These are phyloP conservation scores for Fragaria vesca DNA, from an alignment of 306 rosid species.

Conservation along the genomic window DNA sequence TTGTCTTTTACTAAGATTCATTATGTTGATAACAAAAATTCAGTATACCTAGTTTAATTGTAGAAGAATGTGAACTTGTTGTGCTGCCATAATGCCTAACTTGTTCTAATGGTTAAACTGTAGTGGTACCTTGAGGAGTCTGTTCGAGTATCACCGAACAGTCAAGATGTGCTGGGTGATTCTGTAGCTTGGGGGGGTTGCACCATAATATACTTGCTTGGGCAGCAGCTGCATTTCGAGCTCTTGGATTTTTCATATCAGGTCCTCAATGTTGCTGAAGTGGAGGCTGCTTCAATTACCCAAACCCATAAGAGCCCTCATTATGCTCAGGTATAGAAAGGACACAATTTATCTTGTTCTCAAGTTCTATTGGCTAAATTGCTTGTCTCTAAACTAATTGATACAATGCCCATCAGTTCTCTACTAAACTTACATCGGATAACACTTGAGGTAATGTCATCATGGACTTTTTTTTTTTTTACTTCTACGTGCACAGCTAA, in stretches of 20 bases:
- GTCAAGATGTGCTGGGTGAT: slow-evolving; percentile 82
- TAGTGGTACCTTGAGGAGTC: slow-evolving; percentile 91
- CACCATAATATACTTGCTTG: slow-evolving; percentile 92
- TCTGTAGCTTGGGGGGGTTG: slow-evolving; percentile 99
- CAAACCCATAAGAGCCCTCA: slow-evolving; percentile 64
- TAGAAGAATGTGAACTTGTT: slow-evolving; percentile 17
- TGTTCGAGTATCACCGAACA: slow-evolving; percentile 57
- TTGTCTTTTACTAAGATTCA: neutral
- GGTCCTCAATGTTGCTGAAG: slow-evolving; percentile 91
- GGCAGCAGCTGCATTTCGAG: slow-evolving; percentile 96
- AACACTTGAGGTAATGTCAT: neutral
- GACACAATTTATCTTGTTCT: neutral
- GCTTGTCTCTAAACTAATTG: neutral
- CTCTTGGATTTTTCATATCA: slow-evolving; percentile 96
- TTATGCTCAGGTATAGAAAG: slow-evolving; percentile 57
- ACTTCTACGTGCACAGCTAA: neutral
- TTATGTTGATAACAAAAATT: neutral
- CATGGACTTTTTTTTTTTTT: neutral
- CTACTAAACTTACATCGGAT: neutral
- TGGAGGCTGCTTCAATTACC: slow-evolving; percentile 58
- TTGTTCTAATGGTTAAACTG: slow-evolving; percentile 31
- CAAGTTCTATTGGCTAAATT: neutral
- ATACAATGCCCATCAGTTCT: neutral
- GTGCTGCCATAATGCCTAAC: slow-evolving; percentile 18
- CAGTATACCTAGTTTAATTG: neutral